Evolutionary conservation across 495 filamentous ascomycete genomes (phyloP).

Genomic region (Talaromyces wortmannii): DNA sequence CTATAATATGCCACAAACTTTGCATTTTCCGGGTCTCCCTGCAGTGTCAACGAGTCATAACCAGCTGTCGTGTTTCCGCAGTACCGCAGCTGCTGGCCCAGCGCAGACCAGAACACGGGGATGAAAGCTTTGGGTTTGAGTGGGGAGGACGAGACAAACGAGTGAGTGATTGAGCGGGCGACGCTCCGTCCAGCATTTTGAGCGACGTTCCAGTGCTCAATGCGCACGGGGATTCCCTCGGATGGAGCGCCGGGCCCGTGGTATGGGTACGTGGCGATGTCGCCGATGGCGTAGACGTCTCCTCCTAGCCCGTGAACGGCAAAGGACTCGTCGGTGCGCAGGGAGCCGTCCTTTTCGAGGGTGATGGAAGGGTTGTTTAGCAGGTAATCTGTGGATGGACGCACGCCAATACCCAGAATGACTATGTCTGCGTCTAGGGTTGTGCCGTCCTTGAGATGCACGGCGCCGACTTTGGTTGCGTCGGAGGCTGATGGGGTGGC

Average conservation of each 20-base stretch:
- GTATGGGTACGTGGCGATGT: constrained; percentile 95
- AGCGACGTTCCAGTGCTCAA: constrained; percentile 98
- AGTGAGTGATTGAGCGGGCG: constrained; percentile 32
- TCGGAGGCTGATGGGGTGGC: constrained; percentile 62
- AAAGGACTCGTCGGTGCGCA: constrained; percentile 73
- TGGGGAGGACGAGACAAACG: constrained; percentile 4
- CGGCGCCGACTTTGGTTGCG: constrained; percentile 64
- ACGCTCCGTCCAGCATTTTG: constrained; percentile 86
- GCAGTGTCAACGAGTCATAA: constrained; percentile 75
- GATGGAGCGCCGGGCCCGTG: constrained; percentile 71
- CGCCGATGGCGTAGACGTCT: constrained; percentile 88
- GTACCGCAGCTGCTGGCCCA: constrained; percentile 85
- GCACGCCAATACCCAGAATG: constrained; percentile 83
- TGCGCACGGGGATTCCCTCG: constrained; percentile 54
- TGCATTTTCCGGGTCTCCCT: constrained; percentile 68
- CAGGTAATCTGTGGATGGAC: constrained; percentile 82
- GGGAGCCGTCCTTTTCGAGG: constrained; percentile 73
- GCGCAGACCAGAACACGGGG: constrained; percentile 92
- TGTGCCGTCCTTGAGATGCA: constrained; percentile 82
- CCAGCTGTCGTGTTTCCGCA: constrained; percentile 74
- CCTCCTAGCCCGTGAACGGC: constrained; percentile 57
- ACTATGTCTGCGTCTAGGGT: constrained; percentile 81
- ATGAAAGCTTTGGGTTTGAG: constrained; percentile 63
- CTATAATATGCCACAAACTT: constrained; percentile 88
- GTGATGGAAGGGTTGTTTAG: constrained; percentile 57